Conservation (phyloP, 2,329 filamentous ascomycete genomes). For the Uncinocarpus reesii region DNA sequence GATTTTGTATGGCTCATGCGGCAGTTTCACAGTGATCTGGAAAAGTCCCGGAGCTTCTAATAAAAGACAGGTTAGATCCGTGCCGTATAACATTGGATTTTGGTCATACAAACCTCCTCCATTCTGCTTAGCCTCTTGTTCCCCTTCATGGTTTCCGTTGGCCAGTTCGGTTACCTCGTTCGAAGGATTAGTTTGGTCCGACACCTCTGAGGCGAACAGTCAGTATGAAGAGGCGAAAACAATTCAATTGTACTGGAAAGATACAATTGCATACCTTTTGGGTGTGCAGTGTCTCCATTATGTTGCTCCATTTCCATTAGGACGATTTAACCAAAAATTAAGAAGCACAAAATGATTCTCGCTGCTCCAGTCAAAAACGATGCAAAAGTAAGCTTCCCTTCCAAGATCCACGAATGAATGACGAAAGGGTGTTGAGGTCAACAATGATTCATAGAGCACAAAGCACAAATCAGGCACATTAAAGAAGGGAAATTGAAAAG, state of each 20-base stretch:
- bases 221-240: neutral
- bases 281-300: slow-evolving; percentile 32
- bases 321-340: slow-evolving; percentile 6
- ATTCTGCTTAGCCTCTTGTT: slow-evolving; percentile 28
- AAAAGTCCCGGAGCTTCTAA: slow-evolving; percentile 42
- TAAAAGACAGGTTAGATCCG: slow-evolving; percentile 2
- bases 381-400: slow-evolving; percentile 3
- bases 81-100: neutral
- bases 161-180: slow-evolving; percentile 18
- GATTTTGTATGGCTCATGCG: slow-evolving; percentile 67
- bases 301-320: slow-evolving; percentile 36
- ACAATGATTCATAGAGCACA: slow-evolving; percentile 14
- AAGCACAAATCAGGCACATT: slow-evolving; percentile 14
- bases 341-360: slow-evolving; percentile 5
- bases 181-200: slow-evolving; percentile 10
- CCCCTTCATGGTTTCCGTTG: slow-evolving; percentile 29
- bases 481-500: slow-evolving; percentile 9
- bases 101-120: slow-evolving; percentile 14
- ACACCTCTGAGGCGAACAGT: slow-evolving; percentile 11
- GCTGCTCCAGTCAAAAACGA: slow-evolving; percentile 8
- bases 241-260: slow-evolving; percentile 2
- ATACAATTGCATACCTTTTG: slow-evolving; percentile 27
- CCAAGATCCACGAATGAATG: slow-evolving; percentile 1
- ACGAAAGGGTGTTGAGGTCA: slow-evolving; percentile 3
- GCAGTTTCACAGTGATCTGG: slow-evolving; percentile 68